Evolutionary conservation across 176 grass and related monocot genomes (phyloP), one percentile per base, ranked within the genome.

Genomic region (Neostapfia colusana): DNA sequence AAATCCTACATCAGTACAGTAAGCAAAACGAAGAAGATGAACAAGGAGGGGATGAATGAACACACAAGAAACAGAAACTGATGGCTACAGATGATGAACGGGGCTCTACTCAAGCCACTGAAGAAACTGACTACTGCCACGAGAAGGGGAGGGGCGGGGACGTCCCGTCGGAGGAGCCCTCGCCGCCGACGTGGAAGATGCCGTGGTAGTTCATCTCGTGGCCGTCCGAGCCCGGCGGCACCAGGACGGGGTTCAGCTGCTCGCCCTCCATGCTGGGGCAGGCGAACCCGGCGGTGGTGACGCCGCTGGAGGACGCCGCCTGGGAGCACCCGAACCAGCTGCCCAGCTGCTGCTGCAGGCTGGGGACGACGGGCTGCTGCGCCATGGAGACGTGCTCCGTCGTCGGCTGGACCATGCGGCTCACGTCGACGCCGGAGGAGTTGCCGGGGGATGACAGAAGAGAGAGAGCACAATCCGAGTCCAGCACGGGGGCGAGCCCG

Each of bases 381-480:
- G 57, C 82, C 64, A 85, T 67, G 76, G 83, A 77, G 77, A 86
- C 70, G 74, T 67, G 83, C 73, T 89, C 83, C 6, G 79, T 51
- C 10, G 72, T 51, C 10, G 72, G 67, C 63, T 69, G 83, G 71
- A 83, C 86, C 58, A 80, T 80, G 51, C 68, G 75, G 67, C 76
- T 81, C 26, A 88, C 64, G 24, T 84, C 65, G 76, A 92, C 74
- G 86, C 76, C 79, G 63, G 90, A 89, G 68, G 86, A 84, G 43
- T 89, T 85, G 39, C 62, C 69, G 9, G 86, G 80, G 35, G 86
- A 92, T 92, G 90, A 92, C 90, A 92, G 90, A 92, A 92, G 90
- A 92, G 90, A 92, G 90, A 92, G 90, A 84, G 90, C 90, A 86
- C 90, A 89, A 80, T 92, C 86, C 4, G 90, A 86, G 76, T 86